Base-by-base conservation (phyloP, 78 protist genomes). In the Dictyostelium brefeldianum region DNA sequence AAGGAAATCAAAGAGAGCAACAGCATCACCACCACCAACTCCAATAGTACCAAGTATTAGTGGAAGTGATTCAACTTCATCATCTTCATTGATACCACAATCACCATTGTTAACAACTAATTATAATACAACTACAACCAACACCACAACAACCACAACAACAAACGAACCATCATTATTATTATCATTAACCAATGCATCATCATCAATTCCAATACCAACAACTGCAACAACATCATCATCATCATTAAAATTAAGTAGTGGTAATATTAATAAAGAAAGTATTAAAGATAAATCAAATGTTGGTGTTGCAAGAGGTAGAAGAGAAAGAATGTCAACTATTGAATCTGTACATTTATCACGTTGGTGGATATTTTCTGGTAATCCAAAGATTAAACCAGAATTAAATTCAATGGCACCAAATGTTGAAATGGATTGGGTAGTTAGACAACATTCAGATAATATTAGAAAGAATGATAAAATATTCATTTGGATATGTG, bases 341-440 rank as follows among this genome's bases (percentile, higher is more conserved):
- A 41, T n/a, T 14, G 91, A 41, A 20, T 62, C 64, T 1, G 11
- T 67, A 4, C 18, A 29, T 14, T n/a, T 15, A 10, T 41, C 50
- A 14, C 71, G 93, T 59, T 87, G 93, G 93, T 87, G 93, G 93
- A 77, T 87, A 9, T 87, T 87, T 46, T 71, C 81, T n/a, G 93
- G 93, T 20, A 87, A 87, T 36, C 84, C 93, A n/a, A 87, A 87
- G 84, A 62, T 17, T 18, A 74, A 64, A 29, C 75, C 75, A 8
- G 93, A 87, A 57, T 27, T 87, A 22, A 87, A 87, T 47, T 48
- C 57, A 17, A 59, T 87, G 78, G 31, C 65, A 14, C 47, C n/a
- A 10, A 69, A 69, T 43, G 79, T 75, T 15, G 47, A 15, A 36
- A 20, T 87, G 56, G 79, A 74, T 25, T 87, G 93, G 93, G 79